Evolutionary conservation across 202 grass and related monocot genomes (phyloP).

Genomic region (Panicum hallii): DNA sequence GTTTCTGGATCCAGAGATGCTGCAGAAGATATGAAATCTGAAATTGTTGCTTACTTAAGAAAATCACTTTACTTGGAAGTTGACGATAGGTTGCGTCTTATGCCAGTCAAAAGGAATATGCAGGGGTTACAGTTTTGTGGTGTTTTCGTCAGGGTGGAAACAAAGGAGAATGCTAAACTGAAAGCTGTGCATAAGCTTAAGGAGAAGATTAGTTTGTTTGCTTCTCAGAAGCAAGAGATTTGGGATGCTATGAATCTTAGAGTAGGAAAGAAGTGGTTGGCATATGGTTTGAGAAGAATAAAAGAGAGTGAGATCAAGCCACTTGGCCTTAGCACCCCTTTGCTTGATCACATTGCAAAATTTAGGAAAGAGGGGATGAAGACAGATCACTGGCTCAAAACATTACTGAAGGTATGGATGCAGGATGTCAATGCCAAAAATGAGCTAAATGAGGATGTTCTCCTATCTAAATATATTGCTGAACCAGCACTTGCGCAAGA

Average conservation of each 20-base stretch:
- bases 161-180: conserved; percentile 62
- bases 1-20: conserved; percentile 68
- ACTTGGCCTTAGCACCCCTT: conserved; percentile 80
- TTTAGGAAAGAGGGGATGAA: conserved; percentile 93
- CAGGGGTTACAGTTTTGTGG: conserved; percentile 79
- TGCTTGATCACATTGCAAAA: conserved; percentile 83
- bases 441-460: conserved; percentile 65
- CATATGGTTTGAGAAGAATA: conserved; percentile 87
- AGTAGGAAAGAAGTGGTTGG: conserved; percentile 93
- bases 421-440: conserved; percentile 77
- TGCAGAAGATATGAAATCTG: conserved; percentile 66
- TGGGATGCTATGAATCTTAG: conserved; percentile 88
- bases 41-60: conserved; percentile 68
- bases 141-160: conserved; percentile 47
- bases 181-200: conserved; percentile 89
- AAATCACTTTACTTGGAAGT: conserved; percentile 73
- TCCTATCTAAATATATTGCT: conserved; percentile 90
- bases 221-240: conserved; percentile 92
- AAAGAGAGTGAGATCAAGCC: conserved; percentile 97
- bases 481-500: conserved; percentile 80
- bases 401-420: conserved; percentile 91
- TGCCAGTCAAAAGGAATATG: conserved; percentile 54
- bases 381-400: conserved; percentile 98
- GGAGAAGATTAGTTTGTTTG: conserved; percentile 79
- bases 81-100: conserved; percentile 53